These are phyloP conservation scores for Raphanus hybrid DNA, from an alignment of 441 rosid species.

Conservation along the genomic window DNA sequence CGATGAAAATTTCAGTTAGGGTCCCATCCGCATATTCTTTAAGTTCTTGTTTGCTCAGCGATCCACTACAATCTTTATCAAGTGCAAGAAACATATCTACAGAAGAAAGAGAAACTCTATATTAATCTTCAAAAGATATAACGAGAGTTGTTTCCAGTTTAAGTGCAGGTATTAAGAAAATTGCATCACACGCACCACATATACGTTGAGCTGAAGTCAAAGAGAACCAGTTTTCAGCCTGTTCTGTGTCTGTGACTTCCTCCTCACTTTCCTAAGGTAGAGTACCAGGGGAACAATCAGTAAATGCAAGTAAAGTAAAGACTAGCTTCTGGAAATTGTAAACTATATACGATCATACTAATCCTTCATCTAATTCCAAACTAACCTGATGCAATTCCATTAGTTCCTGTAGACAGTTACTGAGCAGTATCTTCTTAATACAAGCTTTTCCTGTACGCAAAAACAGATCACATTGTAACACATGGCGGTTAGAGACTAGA, in stretches of 20 bases:
- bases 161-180: neutral
- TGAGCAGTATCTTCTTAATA: constrained; percentile 94
- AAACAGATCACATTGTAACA: constrained; percentile 24
- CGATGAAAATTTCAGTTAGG: constrained; percentile 88
- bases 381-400: constrained; percentile 99
- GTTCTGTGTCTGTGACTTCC: constrained; percentile 97
- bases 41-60: constrained; percentile 96
- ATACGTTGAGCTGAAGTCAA: constrained; percentile 98
- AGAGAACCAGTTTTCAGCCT: constrained; percentile 99
- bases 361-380: neutral
- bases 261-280: constrained; percentile 85
- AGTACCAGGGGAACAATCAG: neutral
- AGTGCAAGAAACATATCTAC: constrained; percentile 94
- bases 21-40: constrained; percentile 97
- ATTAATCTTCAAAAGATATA: constrained; percentile 11
- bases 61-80: constrained; percentile 89
- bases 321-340: constrained; percentile 18
- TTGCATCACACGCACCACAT: constrained; percentile 56
- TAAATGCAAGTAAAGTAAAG: neutral
- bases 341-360: constrained; percentile 13
- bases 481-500: neutral
- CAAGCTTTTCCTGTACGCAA: constrained; percentile 83
- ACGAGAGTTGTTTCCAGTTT: constrained; percentile 2
- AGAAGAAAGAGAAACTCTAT: constrained; percentile 31
- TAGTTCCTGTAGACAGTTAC: constrained; percentile 98